Conservation (phyloP, 805 yeast genomes). For the Cyberlindnera subsufficiens region DNA sequence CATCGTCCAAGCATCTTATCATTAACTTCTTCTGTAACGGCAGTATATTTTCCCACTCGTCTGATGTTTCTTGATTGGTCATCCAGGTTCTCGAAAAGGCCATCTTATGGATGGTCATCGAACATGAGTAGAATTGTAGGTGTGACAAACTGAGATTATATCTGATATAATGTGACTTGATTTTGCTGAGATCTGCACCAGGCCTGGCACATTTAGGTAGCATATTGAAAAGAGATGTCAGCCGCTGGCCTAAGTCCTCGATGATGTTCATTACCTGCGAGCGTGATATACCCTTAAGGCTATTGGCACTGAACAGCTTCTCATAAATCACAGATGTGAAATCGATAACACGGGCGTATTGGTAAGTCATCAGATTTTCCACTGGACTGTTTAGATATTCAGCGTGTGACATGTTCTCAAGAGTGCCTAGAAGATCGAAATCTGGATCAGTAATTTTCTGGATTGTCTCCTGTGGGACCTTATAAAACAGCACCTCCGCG, state of each 20-base stretch:
- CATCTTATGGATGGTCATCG: constrained; percentile 22
- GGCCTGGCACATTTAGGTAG: constrained; percentile 9
- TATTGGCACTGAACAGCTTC: constrained; percentile 17
- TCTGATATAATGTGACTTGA: constrained; percentile 3
- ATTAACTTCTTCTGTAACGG: constrained; percentile 3
- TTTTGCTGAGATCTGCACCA: constrained; percentile 1
- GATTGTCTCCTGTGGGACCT: neutral
- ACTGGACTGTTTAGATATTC: constrained; percentile 3
- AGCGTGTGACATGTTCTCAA: neutral
- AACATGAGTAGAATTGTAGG: constrained; percentile 12
- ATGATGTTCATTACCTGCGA: constrained; percentile 14
- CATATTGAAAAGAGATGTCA: constrained; percentile 5
- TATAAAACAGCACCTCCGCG: constrained; percentile 9
- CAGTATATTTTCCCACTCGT: neutral
- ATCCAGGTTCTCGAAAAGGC: constrained; percentile 23
- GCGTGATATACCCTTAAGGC: constrained; percentile 10
- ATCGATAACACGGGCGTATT: constrained; percentile 6
- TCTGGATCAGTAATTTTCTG: constrained; percentile 4
- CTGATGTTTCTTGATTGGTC: neutral
- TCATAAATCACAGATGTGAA: constrained; percentile 15
- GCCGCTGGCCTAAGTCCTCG: constrained; percentile 10
- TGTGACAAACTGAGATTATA: constrained; percentile 13
- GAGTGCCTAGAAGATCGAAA: constrained; percentile 1
- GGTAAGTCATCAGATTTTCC: constrained; percentile 7
- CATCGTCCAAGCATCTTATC: constrained; percentile 11